Evolutionary conservation across 2,329 filamentous ascomycete species (phyloP), one percentile per base, ranked within the genome.

Genomic region (Domatiomyces globalis): DNA sequence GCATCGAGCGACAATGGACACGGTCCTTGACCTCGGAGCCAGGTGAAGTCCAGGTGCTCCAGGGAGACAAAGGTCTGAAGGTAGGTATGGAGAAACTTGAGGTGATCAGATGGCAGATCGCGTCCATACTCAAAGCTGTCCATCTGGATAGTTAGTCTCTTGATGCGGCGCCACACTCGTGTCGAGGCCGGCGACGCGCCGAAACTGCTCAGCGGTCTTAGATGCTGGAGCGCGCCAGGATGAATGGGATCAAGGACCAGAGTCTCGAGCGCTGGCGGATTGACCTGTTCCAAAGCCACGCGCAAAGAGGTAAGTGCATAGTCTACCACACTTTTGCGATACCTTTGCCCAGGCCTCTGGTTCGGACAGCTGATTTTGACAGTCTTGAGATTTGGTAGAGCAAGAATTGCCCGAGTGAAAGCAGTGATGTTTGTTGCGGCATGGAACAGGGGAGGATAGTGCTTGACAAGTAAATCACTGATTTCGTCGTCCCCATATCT

Each of bases 371-470:
- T 81, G 63, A 94, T 77, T 47, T 78, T 83, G 53, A 95, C 73
- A 64, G 90, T 85, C 45, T 78, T 73, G 61, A 95, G 71, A 60
- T 83, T 84, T 52, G 78, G 71, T 61, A 94, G 66, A 56, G 81
- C 72, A 36, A 76, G 77, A 63, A 94, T 73, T 47, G 85, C 85
- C 56, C 80, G 76, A 60, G 90, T 81, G 69, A 95, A 94, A 42
- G 85, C 85, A 4, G 85, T 79, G 5, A 94, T 83, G 63, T 95
- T 92, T 54, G 86, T 90, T 6, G 88, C 85, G 5, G 87, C 85
- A 63, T 95, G 88, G 69, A 94, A 94, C 2, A 94, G 71, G 5
- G 88, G 86, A 49, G 87, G 86, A 62, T 94, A 94, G 68, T 94
- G 87, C 63, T 87, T 81, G 12, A 87, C 85, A 54, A 94, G 74